A percentile compares a stretch with the other conserved stretches of the same genome.
phyloP scores from a whole-genome alignment of 305 asterid species.

The Rubia balearica region DNA sequence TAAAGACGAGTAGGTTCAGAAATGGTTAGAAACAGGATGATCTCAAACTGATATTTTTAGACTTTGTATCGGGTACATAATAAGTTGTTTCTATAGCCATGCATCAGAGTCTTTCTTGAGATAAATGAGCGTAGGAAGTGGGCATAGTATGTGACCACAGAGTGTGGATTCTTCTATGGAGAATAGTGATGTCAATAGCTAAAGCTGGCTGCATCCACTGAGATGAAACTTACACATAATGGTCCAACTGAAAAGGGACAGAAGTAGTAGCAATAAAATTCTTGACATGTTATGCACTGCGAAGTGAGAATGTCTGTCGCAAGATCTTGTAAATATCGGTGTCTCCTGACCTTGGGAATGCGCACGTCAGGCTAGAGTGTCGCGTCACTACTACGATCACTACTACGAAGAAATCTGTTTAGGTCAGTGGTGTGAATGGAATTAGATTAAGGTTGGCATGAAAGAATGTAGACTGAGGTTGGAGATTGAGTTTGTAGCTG shows the following conservation, averaged over 20 bases:
- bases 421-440: neutral
- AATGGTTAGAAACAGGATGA: neutral
- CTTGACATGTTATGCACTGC: too few species aligned
- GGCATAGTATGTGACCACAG: constrained; percentile 41
- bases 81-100: neutral
- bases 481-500: constrained; percentile 26
- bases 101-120: constrained; percentile 31
- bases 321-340: neutral
- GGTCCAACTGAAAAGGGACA: constrained; percentile 32
- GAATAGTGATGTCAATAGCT: constrained; percentile 23
- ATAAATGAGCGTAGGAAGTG: constrained; percentile 14
- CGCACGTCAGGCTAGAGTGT: neutral
- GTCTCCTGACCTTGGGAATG: neutral
- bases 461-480: constrained; percentile 26
- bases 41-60: neutral
- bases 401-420: too few species aligned
- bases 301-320: neutral
- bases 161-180: constrained; percentile 42
- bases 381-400: neutral
- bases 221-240: constrained; percentile 20
- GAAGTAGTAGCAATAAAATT: too few species aligned
- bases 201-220: constrained; percentile 21
- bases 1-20: neutral
- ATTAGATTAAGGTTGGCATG: constrained; percentile 14
- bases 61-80: neutral